Conservation (phyloP, 345 rosid genomes). For the Euphorbia pulcherrima region DNA sequence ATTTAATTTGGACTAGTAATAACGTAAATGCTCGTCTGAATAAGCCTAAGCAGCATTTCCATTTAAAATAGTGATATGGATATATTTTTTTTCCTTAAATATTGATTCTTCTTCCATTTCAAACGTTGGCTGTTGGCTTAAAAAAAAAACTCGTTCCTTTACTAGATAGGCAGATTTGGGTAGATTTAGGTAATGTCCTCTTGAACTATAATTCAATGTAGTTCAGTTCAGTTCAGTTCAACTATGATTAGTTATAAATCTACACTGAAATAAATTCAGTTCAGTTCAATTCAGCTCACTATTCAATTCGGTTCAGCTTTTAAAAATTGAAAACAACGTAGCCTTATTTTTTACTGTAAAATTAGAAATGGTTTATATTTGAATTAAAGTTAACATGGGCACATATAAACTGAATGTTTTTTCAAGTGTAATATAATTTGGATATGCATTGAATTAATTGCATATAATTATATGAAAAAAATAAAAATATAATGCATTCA, state of each 20-base stretch:
- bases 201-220: too few species aligned
- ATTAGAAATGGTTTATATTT: not conserved
- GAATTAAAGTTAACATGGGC: not conserved
- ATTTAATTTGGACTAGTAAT: too few species aligned
- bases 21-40: not conserved
- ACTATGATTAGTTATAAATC: too few species aligned
- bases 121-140: not conserved
- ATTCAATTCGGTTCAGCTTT: too few species aligned
- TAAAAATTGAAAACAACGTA: too few species aligned
- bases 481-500: not conserved
- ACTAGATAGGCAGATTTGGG: too few species aligned
- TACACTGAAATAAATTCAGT: too few species aligned
- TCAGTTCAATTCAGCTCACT: too few species aligned
- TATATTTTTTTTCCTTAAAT: not conserved
- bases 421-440: not conserved
- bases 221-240: too few species aligned
- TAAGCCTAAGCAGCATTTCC: not conserved
- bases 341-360: too few species aligned
- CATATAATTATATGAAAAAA: not conserved
- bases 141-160: not conserved
- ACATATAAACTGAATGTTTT: too few species aligned
- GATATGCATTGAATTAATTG: not conserved
- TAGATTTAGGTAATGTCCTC: too few species aligned
- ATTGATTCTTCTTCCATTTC: not conserved
- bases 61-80: not conserved